Conservation (phyloP, 2,329 filamentous ascomycete species). For the Nothophaeocryptopus gaeumannii region DNA sequence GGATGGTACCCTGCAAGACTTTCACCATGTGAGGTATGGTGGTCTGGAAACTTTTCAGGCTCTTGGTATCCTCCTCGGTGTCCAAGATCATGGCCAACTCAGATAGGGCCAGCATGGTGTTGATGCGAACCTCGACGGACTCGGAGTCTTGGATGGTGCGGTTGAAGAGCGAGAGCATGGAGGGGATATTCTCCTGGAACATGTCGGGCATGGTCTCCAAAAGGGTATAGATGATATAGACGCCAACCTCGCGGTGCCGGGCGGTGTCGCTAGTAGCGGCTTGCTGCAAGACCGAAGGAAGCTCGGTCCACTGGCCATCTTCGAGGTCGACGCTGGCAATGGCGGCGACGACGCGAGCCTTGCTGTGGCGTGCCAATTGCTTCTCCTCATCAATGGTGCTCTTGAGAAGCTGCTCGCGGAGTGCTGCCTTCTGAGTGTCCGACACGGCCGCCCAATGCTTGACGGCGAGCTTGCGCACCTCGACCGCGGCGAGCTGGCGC, state of each 20-base stretch:
- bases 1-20: slow-evolving; percentile 80
- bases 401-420: slow-evolving; percentile 79
- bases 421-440: slow-evolving; percentile 71
- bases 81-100: slow-evolving; percentile 84
- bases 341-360: slow-evolving; percentile 81
- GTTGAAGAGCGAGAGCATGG: slow-evolving; percentile 79
- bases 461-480: slow-evolving; percentile 75
- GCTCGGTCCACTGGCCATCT: slow-evolving; percentile 78
- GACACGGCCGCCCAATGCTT: slow-evolving; percentile 82
- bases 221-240: slow-evolving; percentile 90
- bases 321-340: slow-evolving; percentile 84
- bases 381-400: slow-evolving; percentile 77
- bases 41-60: slow-evolving; percentile 71
- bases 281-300: slow-evolving; percentile 74
- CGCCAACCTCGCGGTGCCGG: slow-evolving; percentile 80
- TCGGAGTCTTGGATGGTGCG: slow-evolving; percentile 86
- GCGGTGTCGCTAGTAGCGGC: slow-evolving; percentile 73
- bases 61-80: slow-evolving; percentile 75
- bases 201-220: slow-evolving; percentile 82
- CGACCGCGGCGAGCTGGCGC: slow-evolving; percentile 86
- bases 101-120: slow-evolving; percentile 87
- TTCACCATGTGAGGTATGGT: slow-evolving; percentile 85
- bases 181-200: slow-evolving; percentile 75
- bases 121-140: slow-evolving; percentile 88
- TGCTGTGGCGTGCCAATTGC: slow-evolving; percentile 75